Percentiles rank a stretch among this genome's conserved stretches.
Evolutionary conservation across 805 yeast species (phyloP).

Genomic region (Candida methanosorbosa): DNA sequence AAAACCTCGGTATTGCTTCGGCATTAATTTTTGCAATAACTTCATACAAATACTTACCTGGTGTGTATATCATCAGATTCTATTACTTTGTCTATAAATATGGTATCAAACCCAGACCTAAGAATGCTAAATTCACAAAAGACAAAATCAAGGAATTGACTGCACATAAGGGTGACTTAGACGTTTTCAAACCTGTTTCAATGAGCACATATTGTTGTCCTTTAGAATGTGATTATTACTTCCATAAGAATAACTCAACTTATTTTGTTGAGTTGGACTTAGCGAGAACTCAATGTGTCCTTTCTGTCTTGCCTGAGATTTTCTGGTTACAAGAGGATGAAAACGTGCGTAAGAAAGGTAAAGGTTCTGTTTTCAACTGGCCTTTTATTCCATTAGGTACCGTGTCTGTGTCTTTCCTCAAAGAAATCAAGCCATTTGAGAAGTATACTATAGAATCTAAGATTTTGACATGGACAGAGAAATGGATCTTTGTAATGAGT

Average conservation of each 20-base stretch:
- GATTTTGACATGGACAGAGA: conserved; percentile 76
- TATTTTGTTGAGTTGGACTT: conserved; percentile 78
- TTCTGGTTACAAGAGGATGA: conserved; percentile 36
- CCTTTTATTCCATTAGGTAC: conserved; percentile 77
- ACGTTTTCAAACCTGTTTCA: conserved; percentile 35
- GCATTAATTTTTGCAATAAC: conserved; percentile 15
- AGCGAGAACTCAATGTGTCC: conserved; percentile 58
- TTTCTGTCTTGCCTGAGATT: conserved; percentile 46
- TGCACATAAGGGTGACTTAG: conserved; percentile 18
- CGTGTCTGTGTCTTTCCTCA: conserved; percentile 56
- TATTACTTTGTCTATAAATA: conserved; percentile 35
- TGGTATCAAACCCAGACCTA: conserved; percentile 27
- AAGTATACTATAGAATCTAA: conserved; percentile 46
- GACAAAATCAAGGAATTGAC: conserved; percentile 15
- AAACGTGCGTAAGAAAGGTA: conserved; percentile 17
- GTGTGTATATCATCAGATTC: conserved; percentile 58
- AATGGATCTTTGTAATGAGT: conserved; percentile 72
- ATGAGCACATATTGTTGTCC: conserved; percentile 41
- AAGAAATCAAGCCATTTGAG: conserved; percentile 65
- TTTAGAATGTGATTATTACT: conserved; percentile 75
- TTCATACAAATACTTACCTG: conserved; percentile 58
- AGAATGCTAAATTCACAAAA: conserved; percentile 7
- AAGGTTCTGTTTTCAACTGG: conserved; percentile 25
- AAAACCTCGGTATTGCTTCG: background rate
- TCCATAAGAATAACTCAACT: conserved; percentile 84